These are phyloP conservation scores for Microcera coccophila DNA, from an alignment of 2,329 filamentous ascomycete species.

Conservation along the genomic window DNA sequence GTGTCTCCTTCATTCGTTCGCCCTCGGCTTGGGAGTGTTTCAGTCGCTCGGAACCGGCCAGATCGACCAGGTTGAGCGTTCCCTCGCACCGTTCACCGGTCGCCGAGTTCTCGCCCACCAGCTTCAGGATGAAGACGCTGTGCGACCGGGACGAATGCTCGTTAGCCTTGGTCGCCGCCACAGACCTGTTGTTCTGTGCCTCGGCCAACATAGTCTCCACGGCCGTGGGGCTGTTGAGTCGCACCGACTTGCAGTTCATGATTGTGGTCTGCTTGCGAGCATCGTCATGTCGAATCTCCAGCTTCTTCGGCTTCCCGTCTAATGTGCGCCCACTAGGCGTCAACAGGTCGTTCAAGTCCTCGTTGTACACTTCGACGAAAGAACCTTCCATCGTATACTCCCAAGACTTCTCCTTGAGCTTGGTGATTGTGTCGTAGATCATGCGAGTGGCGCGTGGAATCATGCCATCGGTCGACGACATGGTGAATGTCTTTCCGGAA, in stretches of 20 bases:
- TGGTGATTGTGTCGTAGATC: slow-evolving; percentile 84
- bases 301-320: slow-evolving; percentile 71
- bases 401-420: slow-evolving; percentile 88
- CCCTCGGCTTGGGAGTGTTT: slow-evolving; percentile 85
- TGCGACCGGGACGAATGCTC: slow-evolving; percentile 91
- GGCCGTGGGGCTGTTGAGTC: slow-evolving; percentile 71
- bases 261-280: slow-evolving; percentile 76
- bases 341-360: slow-evolving; percentile 89
- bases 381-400: slow-evolving; percentile 89
- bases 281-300: slow-evolving; percentile 85
- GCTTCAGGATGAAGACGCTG: slow-evolving; percentile 91
- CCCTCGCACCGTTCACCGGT: slow-evolving; percentile 86
- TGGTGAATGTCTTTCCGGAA: slow-evolving; percentile 93
- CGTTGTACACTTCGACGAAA: slow-evolving; percentile 98
- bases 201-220: slow-evolving; percentile 76
- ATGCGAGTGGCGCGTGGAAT: slow-evolving; percentile 90
- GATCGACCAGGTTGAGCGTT: slow-evolving; percentile 90
- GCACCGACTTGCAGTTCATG: slow-evolving; percentile 72
- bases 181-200: slow-evolving; percentile 81
- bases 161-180: slow-evolving; percentile 96
- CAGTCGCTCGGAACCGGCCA: slow-evolving; percentile 87
- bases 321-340: slow-evolving; percentile 55
- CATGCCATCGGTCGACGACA: slow-evolving; percentile 89
- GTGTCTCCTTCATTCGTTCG: slow-evolving; percentile 85
- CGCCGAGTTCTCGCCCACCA: slow-evolving; percentile 63